Evolutionary conservation across 345 rosid species (phyloP).

Genomic region (Euclidium syriacum): DNA sequence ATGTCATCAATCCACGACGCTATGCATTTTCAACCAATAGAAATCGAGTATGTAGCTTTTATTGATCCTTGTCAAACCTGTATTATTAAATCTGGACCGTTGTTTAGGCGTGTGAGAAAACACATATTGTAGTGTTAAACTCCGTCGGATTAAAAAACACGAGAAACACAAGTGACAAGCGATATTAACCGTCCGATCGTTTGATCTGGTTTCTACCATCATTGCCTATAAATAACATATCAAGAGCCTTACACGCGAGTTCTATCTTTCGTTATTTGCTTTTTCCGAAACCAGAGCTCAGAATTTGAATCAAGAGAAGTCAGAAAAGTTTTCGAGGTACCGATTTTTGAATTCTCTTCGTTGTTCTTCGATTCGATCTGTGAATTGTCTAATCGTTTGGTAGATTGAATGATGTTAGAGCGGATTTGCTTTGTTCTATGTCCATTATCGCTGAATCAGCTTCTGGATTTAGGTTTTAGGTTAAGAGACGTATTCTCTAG

Average conservation of each 20-base stretch:
- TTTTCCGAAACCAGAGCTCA: neutral
- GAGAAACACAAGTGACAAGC: constrained; percentile 27
- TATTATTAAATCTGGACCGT: neutral
- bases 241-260: constrained; percentile 15
- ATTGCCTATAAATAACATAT: constrained; percentile 23
- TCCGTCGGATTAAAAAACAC: constrained; percentile 20
- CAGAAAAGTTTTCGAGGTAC: constrained; percentile 9
- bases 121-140: constrained; percentile 12
- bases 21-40: constrained; percentile 8
- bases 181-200: constrained; percentile 23
- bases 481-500: neutral
- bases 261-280: rapidly evolving
- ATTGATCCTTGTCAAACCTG: constrained; percentile 16
- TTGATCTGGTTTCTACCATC: neutral
- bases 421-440: neutral
- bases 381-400: neutral
- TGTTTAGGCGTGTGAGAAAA: neutral
- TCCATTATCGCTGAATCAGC: neutral
- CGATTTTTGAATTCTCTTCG: neutral
- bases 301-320: constrained; percentile 8
- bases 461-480: constrained; percentile 5
- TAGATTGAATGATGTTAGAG: neutral
- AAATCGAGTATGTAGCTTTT: neutral
- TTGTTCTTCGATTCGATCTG: neutral
- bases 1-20: neutral